These are phyloP conservation scores for Monosporascus sp. DNA, from an alignment of 2,329 filamentous ascomycete species.

Conservation along the genomic window DNA sequence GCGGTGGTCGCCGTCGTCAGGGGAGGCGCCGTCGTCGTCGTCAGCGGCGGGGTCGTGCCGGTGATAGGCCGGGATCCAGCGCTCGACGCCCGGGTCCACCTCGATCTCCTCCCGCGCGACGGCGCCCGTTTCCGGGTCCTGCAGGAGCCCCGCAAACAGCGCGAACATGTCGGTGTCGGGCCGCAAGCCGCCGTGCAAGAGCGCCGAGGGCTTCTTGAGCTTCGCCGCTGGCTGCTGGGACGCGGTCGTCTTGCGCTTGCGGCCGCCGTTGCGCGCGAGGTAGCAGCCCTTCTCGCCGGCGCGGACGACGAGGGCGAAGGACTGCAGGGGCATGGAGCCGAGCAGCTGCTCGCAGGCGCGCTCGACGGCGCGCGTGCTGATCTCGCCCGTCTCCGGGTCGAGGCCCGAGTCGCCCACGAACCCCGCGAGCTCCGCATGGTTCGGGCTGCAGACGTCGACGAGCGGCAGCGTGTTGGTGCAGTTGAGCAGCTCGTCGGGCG, in stretches of 20 bases:
- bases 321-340: constrained; percentile 58
- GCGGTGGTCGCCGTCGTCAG: constrained; percentile 86
- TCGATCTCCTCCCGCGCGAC: constrained; percentile 54
- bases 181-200: constrained; percentile 44
- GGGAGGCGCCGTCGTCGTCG: constrained; percentile 60
- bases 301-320: constrained; percentile 63
- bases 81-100: constrained; percentile 58
- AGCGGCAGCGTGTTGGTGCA: constrained; percentile 58
- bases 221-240: constrained; percentile 20
- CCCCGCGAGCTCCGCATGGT: constrained; percentile 80
- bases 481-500: constrained; percentile 59
- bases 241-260: constrained; percentile 32
- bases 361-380: constrained; percentile 49
- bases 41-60: constrained; percentile 50
- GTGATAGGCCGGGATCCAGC: constrained; percentile 79
- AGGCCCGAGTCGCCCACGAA: constrained; percentile 66
- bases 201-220: constrained; percentile 38
- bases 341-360: constrained; percentile 57
- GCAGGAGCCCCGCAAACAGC: constrained; percentile 53
- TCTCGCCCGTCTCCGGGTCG: constrained; percentile 48
- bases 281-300: constrained; percentile 69
- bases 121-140: constrained; percentile 42
- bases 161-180: constrained; percentile 59
- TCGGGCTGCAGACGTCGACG: constrained; percentile 66
- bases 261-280: constrained; percentile 52